Evolutionary conservation across 2,329 filamentous ascomycete species (phyloP), one percentile per base, ranked within the genome.

Genomic region (Sporothrix dimorphospora): DNA sequence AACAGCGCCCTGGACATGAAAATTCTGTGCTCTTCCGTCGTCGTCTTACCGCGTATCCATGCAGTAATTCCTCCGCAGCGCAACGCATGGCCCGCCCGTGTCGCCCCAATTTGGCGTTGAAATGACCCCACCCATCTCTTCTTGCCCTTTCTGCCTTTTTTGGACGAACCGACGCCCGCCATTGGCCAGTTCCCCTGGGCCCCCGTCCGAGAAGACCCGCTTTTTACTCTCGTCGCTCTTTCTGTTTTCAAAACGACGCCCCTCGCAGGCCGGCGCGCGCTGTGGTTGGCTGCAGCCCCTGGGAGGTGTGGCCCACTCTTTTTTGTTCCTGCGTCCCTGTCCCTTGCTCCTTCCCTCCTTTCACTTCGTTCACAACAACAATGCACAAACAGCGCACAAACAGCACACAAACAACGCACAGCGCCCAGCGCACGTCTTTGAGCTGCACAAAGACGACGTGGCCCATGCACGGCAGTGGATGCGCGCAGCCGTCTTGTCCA

Each of bases 161-260:
- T 19, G 34, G 45, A 51, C 16, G 65, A 38, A 24, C 45, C 21
- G 7, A 0, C 11, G 14, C 1, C 12, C 2, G 4, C 34, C n/a
- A 71, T 71, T 71, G 69, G 69, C 12, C 21, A 0, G 45, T 19
- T 14, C 69, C 69, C 42, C 40, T 47, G 61, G 21, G n/a, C 4
- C 14, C n/a, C 47, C 8, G 47, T 19, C 34, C n/a, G 16, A 11
- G 45, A 24, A 1, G 24, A 38, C 55, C 69, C 69, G 21, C 24
- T 30, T 38, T 70, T 59, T 40, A 11, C 19, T 67, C 51, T 38
- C 27, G 40, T 38, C 49, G 19, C 30, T 49, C 63, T 12, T n/a
- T 63, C 63, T 57, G 51, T 70, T 63, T 51, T 49, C 55, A 65
- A 63, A 70, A 30, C 68, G 27, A 53, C 51, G 51, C 68, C 69